Evolutionary conservation across 78 protist genomes (phyloP), one percentile per base, ranked within the genome.

Genomic region (Isochrysis galbana): DNA sequence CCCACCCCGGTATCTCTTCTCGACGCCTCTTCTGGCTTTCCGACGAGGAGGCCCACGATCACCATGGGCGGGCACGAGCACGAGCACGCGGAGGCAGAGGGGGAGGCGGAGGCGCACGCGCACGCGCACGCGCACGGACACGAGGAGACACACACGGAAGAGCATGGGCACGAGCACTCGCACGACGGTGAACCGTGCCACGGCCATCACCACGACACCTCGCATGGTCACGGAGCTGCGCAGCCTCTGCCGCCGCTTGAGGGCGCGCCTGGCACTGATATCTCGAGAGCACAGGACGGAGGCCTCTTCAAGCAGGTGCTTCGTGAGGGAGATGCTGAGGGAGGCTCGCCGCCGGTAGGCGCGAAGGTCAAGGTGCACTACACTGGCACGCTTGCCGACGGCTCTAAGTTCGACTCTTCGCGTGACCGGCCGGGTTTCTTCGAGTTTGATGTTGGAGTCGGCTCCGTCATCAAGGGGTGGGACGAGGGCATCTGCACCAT

Each of bases 401-500:
- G 98, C 14, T 25, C 55, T 38, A 89, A 94, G 92, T 97, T 98
- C 78, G 99, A 98, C 93, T 94, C 97, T 21, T 92, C 96, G 38
- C 91, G 95, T 67, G 97, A 94, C 83, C 91, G 97, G 42, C 42
- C 29, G 74, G 42, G 89, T 11, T 42, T 61, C 7, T 91, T 94
- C 84, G 45, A 91, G 47, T 94, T 94, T 82, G 41, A 39, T 51
- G 4, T 94, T 25, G 95, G 95, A 7, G 32, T 39, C 36, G 95
- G 95, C 22, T 77, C 93, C n/a, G 99, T 98, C 67, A 98, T 98
- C 94, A 91, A 93, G 91, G 98, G 98, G 11, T 98, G 99, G 99
- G 98, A 97, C 90, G 34, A 1, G 22, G 98, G 98, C 11, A 95
- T 97, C 3, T 96, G 96, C 10, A 80, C 93, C 48, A 97, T 98